Conservation (phyloP, 2,329 filamentous ascomycete species). For the Botrytis deweyae region DNA sequence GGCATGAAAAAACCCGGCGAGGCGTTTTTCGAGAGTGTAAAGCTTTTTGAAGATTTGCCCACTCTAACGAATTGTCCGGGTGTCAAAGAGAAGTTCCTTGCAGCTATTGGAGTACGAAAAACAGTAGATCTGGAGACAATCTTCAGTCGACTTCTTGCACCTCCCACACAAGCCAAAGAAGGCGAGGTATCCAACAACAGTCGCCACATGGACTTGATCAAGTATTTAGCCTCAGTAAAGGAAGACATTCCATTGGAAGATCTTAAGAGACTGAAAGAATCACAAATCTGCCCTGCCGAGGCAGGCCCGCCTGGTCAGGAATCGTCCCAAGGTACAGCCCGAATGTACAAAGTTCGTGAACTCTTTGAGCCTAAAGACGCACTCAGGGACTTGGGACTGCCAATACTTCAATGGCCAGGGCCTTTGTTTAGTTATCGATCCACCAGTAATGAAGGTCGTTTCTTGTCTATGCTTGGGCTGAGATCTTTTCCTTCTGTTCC, state of each 20-base stretch:
- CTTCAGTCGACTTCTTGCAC: constrained; percentile 77
- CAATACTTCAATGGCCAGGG: constrained; percentile 79
- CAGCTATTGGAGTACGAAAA: constrained; percentile 84
- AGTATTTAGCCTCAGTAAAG: constrained; percentile 86
- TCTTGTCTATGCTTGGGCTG: constrained; percentile 72
- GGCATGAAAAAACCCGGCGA: constrained; percentile 86
- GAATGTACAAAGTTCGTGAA: constrained; percentile 70
- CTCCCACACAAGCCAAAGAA: constrained; percentile 49
- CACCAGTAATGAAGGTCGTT: constrained; percentile 69
- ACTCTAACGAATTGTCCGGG: constrained; percentile 72
- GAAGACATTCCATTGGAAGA: constrained; percentile 85
- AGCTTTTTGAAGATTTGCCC: constrained; percentile 90
- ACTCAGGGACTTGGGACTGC: constrained; percentile 68
- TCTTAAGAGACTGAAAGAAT: constrained; percentile 72
- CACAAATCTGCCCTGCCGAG: constrained; percentile 81
- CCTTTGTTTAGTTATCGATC: constrained; percentile 60
- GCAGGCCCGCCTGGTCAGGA: constrained; percentile 56
- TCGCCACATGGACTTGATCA: constrained; percentile 93
- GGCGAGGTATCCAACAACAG: constrained; percentile 58
- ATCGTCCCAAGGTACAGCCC: constrained; percentile 49
- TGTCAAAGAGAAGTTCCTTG: constrained; percentile 87
- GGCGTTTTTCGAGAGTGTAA: constrained; percentile 91
- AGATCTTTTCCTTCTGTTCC: constrained; percentile 67
- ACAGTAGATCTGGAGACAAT: constrained; percentile 94
- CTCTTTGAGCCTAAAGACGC: constrained; percentile 76